Conservation (phyloP, 108 stramenopile species). For the Cyclostephanos tholiformis region DNA sequence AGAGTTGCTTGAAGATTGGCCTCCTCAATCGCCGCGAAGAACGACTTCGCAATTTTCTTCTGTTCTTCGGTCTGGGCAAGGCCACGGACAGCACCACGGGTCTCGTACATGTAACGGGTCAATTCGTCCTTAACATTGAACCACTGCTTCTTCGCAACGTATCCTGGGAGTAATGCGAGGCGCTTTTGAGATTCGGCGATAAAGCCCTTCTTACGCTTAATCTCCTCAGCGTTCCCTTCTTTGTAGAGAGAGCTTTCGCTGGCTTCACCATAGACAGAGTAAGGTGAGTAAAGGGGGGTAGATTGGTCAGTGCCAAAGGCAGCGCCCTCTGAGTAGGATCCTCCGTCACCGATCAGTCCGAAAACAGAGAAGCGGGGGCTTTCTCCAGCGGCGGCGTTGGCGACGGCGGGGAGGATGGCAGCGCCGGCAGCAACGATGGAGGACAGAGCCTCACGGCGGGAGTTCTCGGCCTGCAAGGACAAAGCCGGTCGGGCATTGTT, state of each 20-base stretch:
- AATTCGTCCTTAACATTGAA: slow-evolving; percentile 85
- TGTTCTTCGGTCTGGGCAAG: slow-evolving; percentile 69
- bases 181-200: slow-evolving; percentile 79
- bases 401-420: slow-evolving; percentile 75
- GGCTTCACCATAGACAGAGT: slow-evolving; percentile 76
- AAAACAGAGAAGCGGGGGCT: slow-evolving; percentile 91
- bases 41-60: slow-evolving; percentile 68
- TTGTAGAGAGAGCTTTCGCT: slow-evolving; percentile 59
- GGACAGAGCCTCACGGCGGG: slow-evolving; percentile 75
- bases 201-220: slow-evolving; percentile 80
- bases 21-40: slow-evolving; percentile 83
- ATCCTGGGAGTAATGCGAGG: slow-evolving; percentile 64
- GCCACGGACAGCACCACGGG: slow-evolving; percentile 76
- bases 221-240: slow-evolving; percentile 44
- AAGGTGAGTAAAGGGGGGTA: slow-evolving; percentile 69
- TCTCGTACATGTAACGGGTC: slow-evolving; percentile 92
- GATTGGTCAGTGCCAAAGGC: slow-evolving; percentile 87
- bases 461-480: slow-evolving; percentile 48
- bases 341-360: slow-evolving; percentile 85
- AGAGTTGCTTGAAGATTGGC: slow-evolving; percentile 57
- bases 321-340: slow-evolving; percentile 85
- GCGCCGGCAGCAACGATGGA: slow-evolving; percentile 79
- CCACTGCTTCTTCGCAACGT: slow-evolving; percentile 84
- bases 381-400: slow-evolving; percentile 86
- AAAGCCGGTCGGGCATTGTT: slow-evolving; percentile 41